Evolutionary conservation across 768 basidiomycete genomes (phyloP), one percentile per base, ranked within the genome.

Genomic region (Hypsizygus marmoreus): DNA sequence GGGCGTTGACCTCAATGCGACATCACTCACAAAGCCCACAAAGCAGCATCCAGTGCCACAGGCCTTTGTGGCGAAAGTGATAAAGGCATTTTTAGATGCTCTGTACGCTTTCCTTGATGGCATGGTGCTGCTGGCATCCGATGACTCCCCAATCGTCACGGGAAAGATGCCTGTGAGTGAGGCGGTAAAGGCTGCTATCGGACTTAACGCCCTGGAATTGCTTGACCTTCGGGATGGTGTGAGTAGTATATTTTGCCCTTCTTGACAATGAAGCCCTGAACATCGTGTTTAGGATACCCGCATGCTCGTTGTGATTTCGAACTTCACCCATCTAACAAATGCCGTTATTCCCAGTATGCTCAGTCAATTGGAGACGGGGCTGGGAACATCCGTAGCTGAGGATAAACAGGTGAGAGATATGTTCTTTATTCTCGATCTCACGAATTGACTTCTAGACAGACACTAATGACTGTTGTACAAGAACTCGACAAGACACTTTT

Each of bases 401-500:
- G 95, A 97, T 52, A 78, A 80, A 55, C 77, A 78, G 71, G 90
- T 88, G 47, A n/a, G 35, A 67, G 51, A 43, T 39, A 44, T 42
- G 16, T 40, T 33, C 29, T 47, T 57, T 47, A 49, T 26, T 35
- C 22, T 10, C 26, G 24, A 35, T 40, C 34, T n/a, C 35, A 30
- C 32, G 19, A 24, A 26, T 39, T 52, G 3, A 45, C 19, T 17
- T 19, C 45, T 14, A 35, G 6, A 30, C 46, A 93, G 84, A 82
- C 84, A 2, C 67, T 98, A 45, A 72, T 83, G 66, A 82, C 82
- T 29, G 86, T 91, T 11, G 82, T 92, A 13, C 78, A 81, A 55
- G 85, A 91, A 57, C 79, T 97, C 32, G 95, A 98, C 71, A 84
- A 82, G 65, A 88, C 82, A 31, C 73, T 99, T 23, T 98, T 98